A percentile compares a stretch with the other conserved stretches of the same genome.
phyloP scores from a whole-genome alignment of 768 basidiomycete genomes.

The Coprinopsis sp. region DNA sequence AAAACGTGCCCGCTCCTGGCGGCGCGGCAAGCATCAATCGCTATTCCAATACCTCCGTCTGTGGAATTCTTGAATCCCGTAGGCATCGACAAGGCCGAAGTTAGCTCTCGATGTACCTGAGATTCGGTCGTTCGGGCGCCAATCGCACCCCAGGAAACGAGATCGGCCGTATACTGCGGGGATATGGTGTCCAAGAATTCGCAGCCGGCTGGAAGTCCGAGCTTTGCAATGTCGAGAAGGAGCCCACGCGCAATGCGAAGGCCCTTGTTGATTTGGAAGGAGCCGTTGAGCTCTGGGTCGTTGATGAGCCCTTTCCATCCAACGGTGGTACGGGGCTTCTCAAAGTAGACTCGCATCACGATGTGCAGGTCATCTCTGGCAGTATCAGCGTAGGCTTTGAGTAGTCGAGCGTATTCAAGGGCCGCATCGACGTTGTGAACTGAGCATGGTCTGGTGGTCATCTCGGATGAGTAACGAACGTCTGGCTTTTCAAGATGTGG shows the following conservation, averaged over 20 bases:
- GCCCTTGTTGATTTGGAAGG: slow-evolving; percentile 95
- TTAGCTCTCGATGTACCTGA: slow-evolving; percentile 87
- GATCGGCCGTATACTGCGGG: slow-evolving; percentile 88
- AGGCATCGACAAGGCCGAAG: slow-evolving; percentile 86
- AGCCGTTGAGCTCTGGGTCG: slow-evolving; percentile 90
- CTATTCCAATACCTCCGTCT: slow-evolving; percentile 87
- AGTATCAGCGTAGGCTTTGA: slow-evolving; percentile 74
- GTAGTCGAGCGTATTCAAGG: slow-evolving; percentile 76
- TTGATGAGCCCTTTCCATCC: slow-evolving; percentile 99
- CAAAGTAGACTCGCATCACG: slow-evolving; percentile 98
- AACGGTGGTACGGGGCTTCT: slow-evolving; percentile 92
- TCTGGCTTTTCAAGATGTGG: neutral
- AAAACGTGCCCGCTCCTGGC: slow-evolving; percentile 91
- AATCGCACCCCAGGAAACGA: slow-evolving; percentile 91
- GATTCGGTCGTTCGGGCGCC: slow-evolving; percentile 91
- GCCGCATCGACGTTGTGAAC: slow-evolving; percentile 88
- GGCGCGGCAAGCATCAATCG: slow-evolving; percentile 92
- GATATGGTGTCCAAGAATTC: slow-evolving; percentile 79
- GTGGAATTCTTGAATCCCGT: slow-evolving; percentile 99
- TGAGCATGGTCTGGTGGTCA: slow-evolving; percentile 72
- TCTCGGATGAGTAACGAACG: neutral
- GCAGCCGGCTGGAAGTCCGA: slow-evolving; percentile 93
- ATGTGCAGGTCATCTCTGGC: slow-evolving; percentile 87
- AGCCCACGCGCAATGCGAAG: slow-evolving; percentile 83
- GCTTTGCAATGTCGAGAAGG: slow-evolving; percentile 81